Evolutionary conservation across 1,284 basidiomycete species (phyloP), one percentile per base, ranked within the genome.

Genomic region (Chalciporus piperatoides): DNA sequence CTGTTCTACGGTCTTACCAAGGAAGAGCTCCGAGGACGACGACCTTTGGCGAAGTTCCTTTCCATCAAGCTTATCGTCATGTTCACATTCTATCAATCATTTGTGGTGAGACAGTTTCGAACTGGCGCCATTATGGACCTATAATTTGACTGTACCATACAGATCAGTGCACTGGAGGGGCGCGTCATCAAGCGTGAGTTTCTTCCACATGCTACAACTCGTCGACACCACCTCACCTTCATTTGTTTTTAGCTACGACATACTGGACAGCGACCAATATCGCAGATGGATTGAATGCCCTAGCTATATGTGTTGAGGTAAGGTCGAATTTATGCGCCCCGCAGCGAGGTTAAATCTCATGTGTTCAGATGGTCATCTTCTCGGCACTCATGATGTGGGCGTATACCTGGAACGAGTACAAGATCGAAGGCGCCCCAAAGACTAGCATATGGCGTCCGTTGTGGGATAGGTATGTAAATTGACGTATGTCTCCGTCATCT

Each of bases 21-120:
- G 53, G 82, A 88, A 8, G 90, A 93, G 59, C 75, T 95, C 6
- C 71, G 67, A 48, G 89, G 84, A 15, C 75, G 80, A n/a, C 76
- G 83, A 24, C 92, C 92, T 14, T 71, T 94, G 25, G 80, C 86
- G 12, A 93, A 93, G 69, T 93, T 93, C 65, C 59, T 91, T 53
- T 71, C 79, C 9, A 92, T 91, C 73, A 94, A 93, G 69, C 69
- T 92, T 28, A 90, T 91, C 51, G 86, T 93, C 44, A 86, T 93
- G 80, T 84, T 87, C 62, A 90, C 88, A 0, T 90, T 88, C 63
- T 91, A 90, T 63, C 87, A 90, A 56, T 71, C 76, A 0, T 85
- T 90, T 55, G 69, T 90, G 33, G 86, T 88, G 59, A 50, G 84
- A 71, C 10, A 10, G 32, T 10, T 25, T 36, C 24, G 33, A 33